These are phyloP conservation scores for Erodium maritimum DNA, from an alignment of 345 rosid genomes.

Conservation along the genomic window DNA sequence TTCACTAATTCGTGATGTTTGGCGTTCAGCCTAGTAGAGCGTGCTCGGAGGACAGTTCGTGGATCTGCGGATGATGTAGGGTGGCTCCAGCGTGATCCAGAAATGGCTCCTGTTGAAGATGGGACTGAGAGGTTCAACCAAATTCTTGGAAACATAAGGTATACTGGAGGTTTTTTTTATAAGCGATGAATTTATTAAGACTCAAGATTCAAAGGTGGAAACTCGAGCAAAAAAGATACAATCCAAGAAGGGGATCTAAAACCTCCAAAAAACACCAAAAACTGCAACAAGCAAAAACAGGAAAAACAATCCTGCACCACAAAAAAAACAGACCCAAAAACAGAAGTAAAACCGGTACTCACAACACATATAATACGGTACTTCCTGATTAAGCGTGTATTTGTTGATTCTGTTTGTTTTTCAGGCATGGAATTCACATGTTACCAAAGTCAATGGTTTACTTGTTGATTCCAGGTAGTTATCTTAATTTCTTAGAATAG, in stretches of 20 bases:
- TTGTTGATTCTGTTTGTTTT: slow-evolving; percentile 15
- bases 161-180: slow-evolving; percentile 12
- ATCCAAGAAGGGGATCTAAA: no score
- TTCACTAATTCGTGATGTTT: neutral
- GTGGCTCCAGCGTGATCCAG: slow-evolving; percentile 62
- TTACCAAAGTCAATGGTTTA: slow-evolving; percentile 73
- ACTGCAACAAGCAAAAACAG: no score
- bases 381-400: slow-evolving; percentile 8
- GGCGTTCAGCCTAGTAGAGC: slow-evolving; percentile 65
- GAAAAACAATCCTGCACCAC: no score
- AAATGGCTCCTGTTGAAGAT: slow-evolving; percentile 81
- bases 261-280: no score
- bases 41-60: slow-evolving; percentile 79
- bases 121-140: slow-evolving; percentile 66
- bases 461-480: slow-evolving; percentile 83
- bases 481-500: slow-evolving; percentile 10
- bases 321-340: no score
- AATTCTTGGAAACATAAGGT: slow-evolving; percentile 81
- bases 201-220: no score
- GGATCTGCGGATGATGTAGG: slow-evolving; percentile 98
- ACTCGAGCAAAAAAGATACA: no score
- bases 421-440: slow-evolving; percentile 91
- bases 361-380: no score
- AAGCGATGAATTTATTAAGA: no score
- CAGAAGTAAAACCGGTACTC: no score